Evolutionary conservation across 345 rosid species (phyloP).

Genomic region (Barbarea vulgaris): DNA sequence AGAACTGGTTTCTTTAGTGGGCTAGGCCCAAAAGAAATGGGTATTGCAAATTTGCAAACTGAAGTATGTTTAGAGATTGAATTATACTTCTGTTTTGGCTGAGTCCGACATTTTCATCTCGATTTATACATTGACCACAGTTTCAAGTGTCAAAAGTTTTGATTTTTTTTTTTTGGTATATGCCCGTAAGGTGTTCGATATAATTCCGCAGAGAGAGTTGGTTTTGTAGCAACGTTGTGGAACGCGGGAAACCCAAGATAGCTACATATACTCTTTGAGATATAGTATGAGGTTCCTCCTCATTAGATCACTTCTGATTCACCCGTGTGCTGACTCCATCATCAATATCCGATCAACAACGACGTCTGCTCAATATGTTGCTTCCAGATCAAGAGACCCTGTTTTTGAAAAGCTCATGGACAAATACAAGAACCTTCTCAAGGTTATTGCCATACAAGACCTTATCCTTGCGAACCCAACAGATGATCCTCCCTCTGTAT

Average conservation of each 20-base stretch:
- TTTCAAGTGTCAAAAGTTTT: background rate
- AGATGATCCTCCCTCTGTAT: constrained; percentile 56
- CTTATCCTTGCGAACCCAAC: constrained; percentile 69
- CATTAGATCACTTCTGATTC: constrained; percentile 33
- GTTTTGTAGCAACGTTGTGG: background rate
- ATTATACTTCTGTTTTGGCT: background rate
- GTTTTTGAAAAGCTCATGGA: constrained; percentile 89
- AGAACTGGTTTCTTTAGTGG: too few relatives aligned
- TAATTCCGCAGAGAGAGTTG: constrained; percentile 23
- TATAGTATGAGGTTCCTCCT: constrained; percentile 29
- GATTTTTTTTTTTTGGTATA: background rate
- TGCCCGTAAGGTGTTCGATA: constrained; percentile 35
- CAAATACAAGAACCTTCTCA: constrained; percentile 77
- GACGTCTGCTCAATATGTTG: constrained; percentile 74
- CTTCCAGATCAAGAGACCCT: constrained; percentile 73
- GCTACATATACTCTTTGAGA: constrained; percentile 1
- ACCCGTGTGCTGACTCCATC: constrained; percentile 21
- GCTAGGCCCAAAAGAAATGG: too few relatives aligned
- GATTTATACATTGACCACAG: background rate
- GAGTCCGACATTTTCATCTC: background rate
- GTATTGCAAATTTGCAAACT: too few relatives aligned
- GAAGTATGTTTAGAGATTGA: too few relatives aligned
- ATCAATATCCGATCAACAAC: constrained; percentile 53
- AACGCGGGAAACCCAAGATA: background rate
- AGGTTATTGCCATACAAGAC: constrained; percentile 77